Percentiles rank a stretch among this genome's conserved stretches.
These are phyloP conservation scores for Xylariaceae sp. DNA, from an alignment of 2,329 filamentous ascomycete species.

Conservation along the genomic window DNA sequence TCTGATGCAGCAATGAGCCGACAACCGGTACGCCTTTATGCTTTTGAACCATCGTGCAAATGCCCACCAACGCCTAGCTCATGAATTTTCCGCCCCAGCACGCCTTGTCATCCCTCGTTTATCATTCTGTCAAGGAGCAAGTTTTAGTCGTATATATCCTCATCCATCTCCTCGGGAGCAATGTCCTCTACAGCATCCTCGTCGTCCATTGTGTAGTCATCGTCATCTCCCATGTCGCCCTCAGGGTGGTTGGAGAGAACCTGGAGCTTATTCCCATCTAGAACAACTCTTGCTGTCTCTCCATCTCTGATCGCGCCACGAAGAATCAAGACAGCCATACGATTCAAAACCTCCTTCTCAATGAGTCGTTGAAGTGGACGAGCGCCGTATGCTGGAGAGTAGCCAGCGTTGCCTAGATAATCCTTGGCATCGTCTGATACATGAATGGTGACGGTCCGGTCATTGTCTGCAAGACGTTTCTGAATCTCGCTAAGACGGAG, in stretches of 20 bases:
- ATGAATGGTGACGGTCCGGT: constrained; percentile 80
- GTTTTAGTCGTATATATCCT: constrained; percentile 49
- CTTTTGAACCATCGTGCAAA: too few relatives aligned
- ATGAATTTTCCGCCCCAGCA: neutral
- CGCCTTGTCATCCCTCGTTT: neutral
- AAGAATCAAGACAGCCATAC: constrained; percentile 85
- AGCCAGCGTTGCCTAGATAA: constrained; percentile 86
- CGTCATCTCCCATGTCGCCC: constrained; percentile 56
- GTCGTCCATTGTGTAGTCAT: constrained; percentile 71
- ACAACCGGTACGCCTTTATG: too few relatives aligned
- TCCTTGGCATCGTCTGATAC: constrained; percentile 84
- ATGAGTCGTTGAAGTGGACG: constrained; percentile 85
- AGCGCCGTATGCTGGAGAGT: constrained; percentile 93
- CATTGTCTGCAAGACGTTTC: constrained; percentile 81
- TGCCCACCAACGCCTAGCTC: neutral
- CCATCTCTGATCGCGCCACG: constrained; percentile 82
- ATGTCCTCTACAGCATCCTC: constrained; percentile 72
- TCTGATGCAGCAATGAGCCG: too few relatives aligned
- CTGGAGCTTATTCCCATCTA: constrained; percentile 75
- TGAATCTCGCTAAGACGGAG: constrained; percentile 85
- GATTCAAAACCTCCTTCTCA: constrained; percentile 95
- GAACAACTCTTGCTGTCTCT: constrained; percentile 74
- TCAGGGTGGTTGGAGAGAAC: constrained; percentile 80
- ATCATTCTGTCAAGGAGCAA: neutral
- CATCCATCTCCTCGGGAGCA: constrained; percentile 58